These are phyloP conservation scores for Aspergillus pseudotamarii DNA, from an alignment of 2,329 filamentous ascomycete genomes.

Conservation along the genomic window DNA sequence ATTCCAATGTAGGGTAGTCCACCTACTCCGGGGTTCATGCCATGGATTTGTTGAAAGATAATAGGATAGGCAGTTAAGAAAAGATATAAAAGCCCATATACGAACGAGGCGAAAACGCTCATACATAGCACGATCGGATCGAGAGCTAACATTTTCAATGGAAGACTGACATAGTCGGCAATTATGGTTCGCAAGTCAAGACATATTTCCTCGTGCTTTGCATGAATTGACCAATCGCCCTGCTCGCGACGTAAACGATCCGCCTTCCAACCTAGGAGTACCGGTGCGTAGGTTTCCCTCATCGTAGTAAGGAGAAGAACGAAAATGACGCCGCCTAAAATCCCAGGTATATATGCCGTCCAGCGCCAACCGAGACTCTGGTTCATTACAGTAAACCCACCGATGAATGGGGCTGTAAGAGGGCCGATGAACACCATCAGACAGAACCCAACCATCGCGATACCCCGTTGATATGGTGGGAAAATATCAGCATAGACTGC, in stretches of 20 bases:
- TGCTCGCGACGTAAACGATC: conserved; percentile 36
- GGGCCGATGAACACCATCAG: conserved; percentile 43
- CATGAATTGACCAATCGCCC: conserved; percentile 39
- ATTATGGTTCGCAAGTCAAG: conserved; percentile 37
- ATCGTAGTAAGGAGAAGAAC: conserved; percentile 24
- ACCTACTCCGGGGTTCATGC: conserved; percentile 68
- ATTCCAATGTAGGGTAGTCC: conserved; percentile 86
- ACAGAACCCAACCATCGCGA: conserved; percentile 40
- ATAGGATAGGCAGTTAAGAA: conserved; percentile 41
- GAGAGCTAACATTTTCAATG: conserved; percentile 32
- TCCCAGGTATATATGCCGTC: conserved; percentile 44
- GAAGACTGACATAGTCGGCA: conserved; percentile 39
- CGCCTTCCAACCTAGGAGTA: conserved; percentile 39
- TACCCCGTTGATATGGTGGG: conserved; percentile 6
- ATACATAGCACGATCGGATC: conserved; percentile 42
- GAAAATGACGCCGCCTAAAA: conserved; percentile 32
- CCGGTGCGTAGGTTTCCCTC: conserved; percentile 41
- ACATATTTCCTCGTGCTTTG: conserved; percentile 26
- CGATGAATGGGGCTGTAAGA: conserved; percentile 43
- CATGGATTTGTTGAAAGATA: conserved; percentile 58
- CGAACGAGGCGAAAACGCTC: conserved; percentile 37
- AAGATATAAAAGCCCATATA: conserved; percentile 29
- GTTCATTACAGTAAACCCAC: conserved; percentile 36
- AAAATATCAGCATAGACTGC: conserved; percentile 38
- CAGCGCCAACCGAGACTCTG: conserved; percentile 43